Conservation (phyloP, 2,329 filamentous ascomycete species). For the Phaeophleospora eucalypticola region DNA sequence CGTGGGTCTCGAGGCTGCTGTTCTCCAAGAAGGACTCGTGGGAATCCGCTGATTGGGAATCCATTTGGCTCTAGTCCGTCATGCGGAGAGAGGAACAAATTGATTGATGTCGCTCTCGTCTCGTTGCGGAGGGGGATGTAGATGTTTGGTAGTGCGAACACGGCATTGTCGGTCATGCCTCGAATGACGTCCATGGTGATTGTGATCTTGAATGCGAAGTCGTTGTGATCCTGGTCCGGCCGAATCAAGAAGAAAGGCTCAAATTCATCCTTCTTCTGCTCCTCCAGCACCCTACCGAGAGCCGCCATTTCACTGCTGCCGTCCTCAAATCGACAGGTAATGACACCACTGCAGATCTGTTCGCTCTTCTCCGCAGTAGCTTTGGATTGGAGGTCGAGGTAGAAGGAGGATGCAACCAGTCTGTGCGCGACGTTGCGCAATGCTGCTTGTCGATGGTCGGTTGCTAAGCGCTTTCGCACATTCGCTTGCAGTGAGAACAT, state of each 20-base stretch:
- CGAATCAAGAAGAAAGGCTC: conserved; percentile 34
- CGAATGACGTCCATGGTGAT: conserved; percentile 25
- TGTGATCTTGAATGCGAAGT: conserved; percentile 24
- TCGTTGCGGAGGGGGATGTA: conserved; percentile 32
- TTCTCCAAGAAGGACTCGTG: conserved; percentile 31
- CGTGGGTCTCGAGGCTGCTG: conserved; percentile 14
- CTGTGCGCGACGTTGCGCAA: conserved; percentile 32
- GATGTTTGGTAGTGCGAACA: conserved; percentile 31
- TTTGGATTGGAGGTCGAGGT: conserved; percentile 34
- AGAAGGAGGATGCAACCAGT: conserved; percentile 37
- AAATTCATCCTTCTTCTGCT: conserved; percentile 26
- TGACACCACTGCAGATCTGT: conserved; percentile 29
- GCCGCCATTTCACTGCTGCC: conserved; percentile 31
- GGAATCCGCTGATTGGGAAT: conserved; percentile 36
- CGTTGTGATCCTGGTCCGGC: conserved; percentile 21
- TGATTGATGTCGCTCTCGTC: conserved; percentile 30
- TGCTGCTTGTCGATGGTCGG: conserved; percentile 27
- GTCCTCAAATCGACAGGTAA: conserved; percentile 34
- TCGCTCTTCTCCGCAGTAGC: conserved; percentile 30
- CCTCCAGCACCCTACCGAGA: conserved; percentile 30
- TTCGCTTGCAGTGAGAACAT: conserved; percentile 31
- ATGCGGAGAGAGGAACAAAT: conserved; percentile 31
- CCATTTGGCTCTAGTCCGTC: conserved; percentile 32
- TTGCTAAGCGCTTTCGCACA: conserved; percentile 30
- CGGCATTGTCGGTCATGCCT: conserved; percentile 27